Conservation (phyloP, 2,329 filamentous ascomycete species). For the Calonectria montana region DNA sequence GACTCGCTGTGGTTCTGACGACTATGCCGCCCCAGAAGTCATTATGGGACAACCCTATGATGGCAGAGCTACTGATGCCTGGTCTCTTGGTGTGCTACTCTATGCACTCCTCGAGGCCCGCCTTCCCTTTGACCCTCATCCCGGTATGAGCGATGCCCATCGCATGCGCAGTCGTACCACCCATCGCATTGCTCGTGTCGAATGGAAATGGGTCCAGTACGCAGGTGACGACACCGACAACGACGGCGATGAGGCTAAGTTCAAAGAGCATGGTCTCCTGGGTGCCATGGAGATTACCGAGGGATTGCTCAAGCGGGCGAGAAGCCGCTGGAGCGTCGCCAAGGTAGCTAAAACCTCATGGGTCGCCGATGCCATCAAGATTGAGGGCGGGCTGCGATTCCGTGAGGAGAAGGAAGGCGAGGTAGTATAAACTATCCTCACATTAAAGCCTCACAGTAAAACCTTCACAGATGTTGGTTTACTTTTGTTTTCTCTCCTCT, state of each 20-base stretch:
- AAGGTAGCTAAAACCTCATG: slow-evolving; percentile 80
- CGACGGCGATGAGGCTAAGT: slow-evolving; percentile 72
- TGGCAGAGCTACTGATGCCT: slow-evolving; percentile 90
- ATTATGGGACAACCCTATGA: slow-evolving; percentile 96
- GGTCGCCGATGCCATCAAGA: slow-evolving; percentile 79
- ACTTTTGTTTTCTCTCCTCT: slow-evolving; percentile 8
- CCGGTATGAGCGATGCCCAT: slow-evolving; percentile 80
- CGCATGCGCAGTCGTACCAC: slow-evolving; percentile 84
- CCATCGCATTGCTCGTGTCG: slow-evolving; percentile 93
- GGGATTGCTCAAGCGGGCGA: slow-evolving; percentile 83
- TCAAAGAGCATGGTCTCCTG: slow-evolving; percentile 72
- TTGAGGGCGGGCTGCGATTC: slow-evolving; percentile 72
- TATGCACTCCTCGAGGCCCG: slow-evolving; percentile 95
- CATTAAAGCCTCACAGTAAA: not conserved
- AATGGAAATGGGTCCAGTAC: slow-evolving; percentile 95
- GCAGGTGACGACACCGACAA: slow-evolving; percentile 88
- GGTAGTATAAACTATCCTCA: slow-evolving; percentile 52
- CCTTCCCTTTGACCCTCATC: slow-evolving; percentile 90
- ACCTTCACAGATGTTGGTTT: not conserved
- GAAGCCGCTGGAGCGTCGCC: slow-evolving; percentile 80
- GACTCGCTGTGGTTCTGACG: slow-evolving; percentile 94
- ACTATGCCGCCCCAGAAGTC: slow-evolving; percentile 96
- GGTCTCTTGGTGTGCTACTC: slow-evolving; percentile 92
- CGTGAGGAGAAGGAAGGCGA: slow-evolving; percentile 69
- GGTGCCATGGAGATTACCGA: slow-evolving; percentile 87